Conservation (phyloP, 352 stramenopile species). For the Pythium coloratum region DNA sequence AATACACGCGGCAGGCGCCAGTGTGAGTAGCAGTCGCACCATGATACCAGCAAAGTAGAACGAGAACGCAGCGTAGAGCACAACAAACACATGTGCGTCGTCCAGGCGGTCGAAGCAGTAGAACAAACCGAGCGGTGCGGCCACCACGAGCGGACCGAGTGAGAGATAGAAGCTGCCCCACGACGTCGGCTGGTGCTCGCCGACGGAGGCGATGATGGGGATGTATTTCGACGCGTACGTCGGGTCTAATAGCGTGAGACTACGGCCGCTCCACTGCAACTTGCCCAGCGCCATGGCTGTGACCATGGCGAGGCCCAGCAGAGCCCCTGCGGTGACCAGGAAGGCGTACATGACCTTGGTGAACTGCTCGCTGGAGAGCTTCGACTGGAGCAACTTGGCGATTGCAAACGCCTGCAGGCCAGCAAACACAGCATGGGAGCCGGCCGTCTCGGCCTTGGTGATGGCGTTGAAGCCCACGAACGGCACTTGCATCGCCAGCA, state of each 20-base stretch:
- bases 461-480: slow-evolving; percentile 98
- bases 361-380: slow-evolving; percentile 52
- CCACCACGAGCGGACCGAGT: slow-evolving; percentile 85
- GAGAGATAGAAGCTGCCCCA: slow-evolving; percentile 93
- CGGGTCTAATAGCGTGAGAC: slow-evolving; percentile 90
- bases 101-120: slow-evolving; percentile 80
- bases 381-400: slow-evolving; percentile 47
- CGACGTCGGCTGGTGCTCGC: slow-evolving; percentile 93
- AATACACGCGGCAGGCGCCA: slow-evolving; percentile 90
- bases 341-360: slow-evolving; percentile 43
- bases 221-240: slow-evolving; percentile 95
- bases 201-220: slow-evolving; percentile 94
- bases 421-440: slow-evolving; percentile 92
- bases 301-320: slow-evolving; percentile 41
- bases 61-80: slow-evolving; percentile 90
- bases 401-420: slow-evolving; percentile 83
- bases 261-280: slow-evolving; percentile 91
- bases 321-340: slow-evolving; percentile 33
- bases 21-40: slow-evolving; percentile 91
- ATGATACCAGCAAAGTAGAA: slow-evolving; percentile 94
- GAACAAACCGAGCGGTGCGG: slow-evolving; percentile 89
- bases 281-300: slow-evolving; percentile 68
- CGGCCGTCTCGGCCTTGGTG: slow-evolving; percentile 71
- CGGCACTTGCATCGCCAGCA: slow-evolving; percentile 96
- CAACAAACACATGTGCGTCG: slow-evolving; percentile 85